Base-by-base conservation (phyloP, 2,329 filamentous ascomycete species). In the Seiridium cupressi region DNA sequence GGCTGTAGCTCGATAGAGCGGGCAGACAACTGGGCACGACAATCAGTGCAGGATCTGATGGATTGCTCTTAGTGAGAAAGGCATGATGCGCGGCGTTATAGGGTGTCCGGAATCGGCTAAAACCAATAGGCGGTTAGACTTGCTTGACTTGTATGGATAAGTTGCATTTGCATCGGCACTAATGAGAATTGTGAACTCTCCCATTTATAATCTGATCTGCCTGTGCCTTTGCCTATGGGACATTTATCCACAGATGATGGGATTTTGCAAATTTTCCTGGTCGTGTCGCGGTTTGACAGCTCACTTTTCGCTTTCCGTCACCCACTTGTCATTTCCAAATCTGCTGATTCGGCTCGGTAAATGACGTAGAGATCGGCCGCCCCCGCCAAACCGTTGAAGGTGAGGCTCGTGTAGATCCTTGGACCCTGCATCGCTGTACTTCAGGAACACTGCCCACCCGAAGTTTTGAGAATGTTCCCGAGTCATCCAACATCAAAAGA, bases 1-100 rank as follows among this genome's bases (percentile, higher is more conserved):
- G n/a, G 84, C 84, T 57, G 81, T 87, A 61, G 81, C 82, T 63
- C 82, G 83, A 73, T 83, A 82, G 66, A 61, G 51, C 13, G 56
- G 58, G 44, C 49, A 31, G 48, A 34, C 13, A 51, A 42, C 13
- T 48, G 42, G 40, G 57, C 53, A 55, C 51, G 18, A 32, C 32
- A 31, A 44, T 42, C 42, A 44, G 46, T 36, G 18, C 38, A 26
- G 47, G 36, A 51, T 44, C 49, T 40, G 49, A 38, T 53, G 13
- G 34, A 38, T 36, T 38, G 54, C 40, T 38, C 54, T n/a, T 5
- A 38, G 40, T 18, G 44, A 48, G 55, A 36, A 40, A 31, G 56
- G 47, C 40, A 46, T 54, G 56, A 59, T 59, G 57, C 57, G 42
- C 49, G 57, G 57, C 57, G 57, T 59, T 59, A 58, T 32, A 44